A percentile compares a stretch with the other conserved stretches of the same genome.
Evolutionary conservation across 78 protist genomes (phyloP).

Genomic region (Polysphondylium violaceum): DNA sequence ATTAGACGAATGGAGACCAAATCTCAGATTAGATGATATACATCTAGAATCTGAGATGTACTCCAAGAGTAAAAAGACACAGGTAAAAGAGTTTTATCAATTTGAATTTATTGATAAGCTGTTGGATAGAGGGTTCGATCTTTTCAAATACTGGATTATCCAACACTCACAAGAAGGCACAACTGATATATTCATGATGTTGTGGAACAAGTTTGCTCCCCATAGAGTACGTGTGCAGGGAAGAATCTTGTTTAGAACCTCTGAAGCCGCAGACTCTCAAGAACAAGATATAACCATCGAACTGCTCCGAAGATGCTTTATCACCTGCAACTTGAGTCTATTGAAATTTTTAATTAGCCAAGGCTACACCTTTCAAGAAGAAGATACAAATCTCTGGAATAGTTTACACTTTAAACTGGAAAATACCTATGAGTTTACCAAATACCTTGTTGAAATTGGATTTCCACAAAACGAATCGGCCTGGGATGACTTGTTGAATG

Average conservation of each 20-base stretch:
- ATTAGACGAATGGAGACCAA: neutral
- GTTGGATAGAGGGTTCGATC: neutral
- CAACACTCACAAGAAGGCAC: neutral
- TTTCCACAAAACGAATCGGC: constrained; percentile 12
- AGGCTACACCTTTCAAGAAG: constrained; percentile 7
- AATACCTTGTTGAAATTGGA: constrained; percentile 6
- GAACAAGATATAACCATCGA: neutral
- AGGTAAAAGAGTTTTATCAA: neutral
- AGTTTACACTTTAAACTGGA: constrained; percentile 13
- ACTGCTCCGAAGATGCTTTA: neutral
- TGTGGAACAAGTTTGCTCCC: neutral
- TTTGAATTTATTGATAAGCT: neutral
- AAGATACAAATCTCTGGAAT: constrained; percentile 18
- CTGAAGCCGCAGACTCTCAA: neutral
- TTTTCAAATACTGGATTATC: neutral
- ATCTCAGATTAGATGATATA: neutral
- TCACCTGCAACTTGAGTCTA: neutral
- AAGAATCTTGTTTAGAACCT: neutral
- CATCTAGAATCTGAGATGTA: neutral
- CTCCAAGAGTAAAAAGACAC: too few relatives aligned
- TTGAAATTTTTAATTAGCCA: neutral
- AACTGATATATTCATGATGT: neutral
- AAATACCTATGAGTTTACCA: constrained; percentile 7
- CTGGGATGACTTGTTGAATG: neutral
- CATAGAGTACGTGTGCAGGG: neutral